Base-by-base conservation (phyloP, 352 stramenopile species). In the Albugo candida region DNA sequence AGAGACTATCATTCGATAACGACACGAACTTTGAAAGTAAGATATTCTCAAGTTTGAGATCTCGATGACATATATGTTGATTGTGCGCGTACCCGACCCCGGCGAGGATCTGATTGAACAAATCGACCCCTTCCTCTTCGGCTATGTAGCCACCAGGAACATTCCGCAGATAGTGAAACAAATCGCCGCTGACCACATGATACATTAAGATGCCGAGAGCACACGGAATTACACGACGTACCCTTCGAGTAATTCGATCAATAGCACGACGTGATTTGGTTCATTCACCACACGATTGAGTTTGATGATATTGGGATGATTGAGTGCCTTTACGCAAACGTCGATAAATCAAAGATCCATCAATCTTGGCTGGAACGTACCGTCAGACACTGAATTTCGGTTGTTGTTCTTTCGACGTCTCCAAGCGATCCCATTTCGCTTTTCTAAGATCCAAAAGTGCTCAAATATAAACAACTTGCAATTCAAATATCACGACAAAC, bases 1-100 rank as follows among this genome's bases (percentile, higher is more conserved):
- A 48, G 2, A 6, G 2, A 10, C 16, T 39, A 10, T 38, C 4
- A 37, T 2, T 20, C 46, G 16, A 56, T 20, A 20, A 16, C 13
- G 31, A 52, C 13, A 51, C 67, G 40, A 62, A 83, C 66, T 72
- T 81, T 56, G 73, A 66, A 10, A 91, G 61, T 45, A 91, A 49
- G 20, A 93, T 87, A 55, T 93, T 93, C 56, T 91, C 77, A 19
- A 92, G 63, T 39, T 92, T 92, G 50, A 92, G 66, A 39, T 92
- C 79, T 43, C 80, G 71, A 48, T 93, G 80, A 48, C 77, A 91
- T 59, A 92, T 92, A 50, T 92, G 80, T 51, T 92, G 77, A 52
- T 92, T 92, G 59, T 92, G 75, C 5, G 80, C 80, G 49, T 93
- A 92, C 18, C 71, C 67, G 14, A 93, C 69, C 27, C 76, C 80